Base-by-base conservation (phyloP, 306 rosid species). In the Vigna mungo region DNA sequence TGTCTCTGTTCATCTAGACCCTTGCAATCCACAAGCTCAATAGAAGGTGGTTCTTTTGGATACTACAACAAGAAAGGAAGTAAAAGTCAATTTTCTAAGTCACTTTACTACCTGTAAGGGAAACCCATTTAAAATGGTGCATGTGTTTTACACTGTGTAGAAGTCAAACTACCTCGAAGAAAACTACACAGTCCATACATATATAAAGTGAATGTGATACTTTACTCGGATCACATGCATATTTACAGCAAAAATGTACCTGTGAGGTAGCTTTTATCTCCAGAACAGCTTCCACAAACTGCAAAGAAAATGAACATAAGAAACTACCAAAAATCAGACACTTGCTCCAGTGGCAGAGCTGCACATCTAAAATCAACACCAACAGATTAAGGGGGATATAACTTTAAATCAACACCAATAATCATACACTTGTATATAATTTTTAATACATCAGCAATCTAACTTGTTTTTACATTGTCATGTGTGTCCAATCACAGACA, bases 271-370 rank as follows among this genome's bases (percentile, higher is more conserved):
- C 96, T 65, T 39, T 85, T 17, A 93, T 77, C 16, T 80, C 84
- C 55, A 90, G 79, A 60, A 83, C 85, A 36, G 89, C 92, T 85
- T 93, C 96, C 44, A 93, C 94, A 78, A 90, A 93, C 97, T 90
- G 84, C 47, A 76, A 78, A 56, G 32, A 58, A 62, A 64, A 69
- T 66, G 0, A 46, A 61, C 7, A 46, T 16, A 8, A 27, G 14
- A 36, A 25, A 77, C 34, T 71, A 53, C 39, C 55, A 82, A 47
- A 41, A 77, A 36, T 54, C 30, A 37, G 16, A 63, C 18, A 62
- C 66, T 51, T 69, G 30, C 18, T 17, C 81, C 41, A 81, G n/a
- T 27, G 11, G 78, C 52, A 67, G 47, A 61, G 25, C 71, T 51
- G 36, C 20, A 11, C 13, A 12, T 23, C 25, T 34, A 21, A 44